A percentile compares a stretch with the other conserved stretches of the same genome.
phyloP scores from a whole-genome alignment of 1,284 basidiomycete species.

The Rhizopogon parksii region DNA sequence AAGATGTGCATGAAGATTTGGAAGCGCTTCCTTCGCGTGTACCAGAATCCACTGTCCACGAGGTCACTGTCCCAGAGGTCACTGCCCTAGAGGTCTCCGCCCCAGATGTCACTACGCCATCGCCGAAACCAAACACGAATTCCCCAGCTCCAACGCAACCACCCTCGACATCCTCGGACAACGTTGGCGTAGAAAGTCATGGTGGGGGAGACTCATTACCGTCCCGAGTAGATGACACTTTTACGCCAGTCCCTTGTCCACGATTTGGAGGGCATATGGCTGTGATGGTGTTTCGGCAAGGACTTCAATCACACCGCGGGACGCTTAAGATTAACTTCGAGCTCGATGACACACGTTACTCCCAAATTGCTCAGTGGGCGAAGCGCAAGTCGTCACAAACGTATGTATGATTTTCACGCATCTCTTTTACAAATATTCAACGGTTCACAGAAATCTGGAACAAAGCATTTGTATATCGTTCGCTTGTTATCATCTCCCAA shows the following conservation, averaged over 20 bases:
- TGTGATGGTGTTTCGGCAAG: conserved; percentile 15
- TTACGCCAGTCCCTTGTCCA: not conserved
- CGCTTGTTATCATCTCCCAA: conserved; percentile 21
- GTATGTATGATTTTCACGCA: conserved; percentile 18
- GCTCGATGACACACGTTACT: conserved; percentile 17
- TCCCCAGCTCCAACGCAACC: not conserved
- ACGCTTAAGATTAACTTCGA: conserved; percentile 5
- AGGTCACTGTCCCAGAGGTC: too few species aligned
- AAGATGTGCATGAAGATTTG: not conserved
- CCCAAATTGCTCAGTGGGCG: conserved; percentile 19
- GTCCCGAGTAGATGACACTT: not conserved
- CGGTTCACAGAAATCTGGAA: conserved; percentile 14
- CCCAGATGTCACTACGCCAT: not conserved
- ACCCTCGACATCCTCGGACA: not conserved
- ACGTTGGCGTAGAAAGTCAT: not conserved
- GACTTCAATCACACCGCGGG: conserved; percentile 13
- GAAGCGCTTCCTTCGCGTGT: not conserved
- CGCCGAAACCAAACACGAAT: not conserved
- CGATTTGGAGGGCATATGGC: conserved; percentile 17
- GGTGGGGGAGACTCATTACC: too few species aligned
- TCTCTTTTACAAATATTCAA: not conserved
- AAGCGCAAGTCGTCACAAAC: conserved; percentile 14
- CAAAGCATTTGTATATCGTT: conserved; percentile 24
- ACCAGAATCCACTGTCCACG: too few species aligned
- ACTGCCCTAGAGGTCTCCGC: too few species aligned